Evolutionary conservation across 768 basidiomycete genomes (phyloP).

Genomic region (Trametes punicea): DNA sequence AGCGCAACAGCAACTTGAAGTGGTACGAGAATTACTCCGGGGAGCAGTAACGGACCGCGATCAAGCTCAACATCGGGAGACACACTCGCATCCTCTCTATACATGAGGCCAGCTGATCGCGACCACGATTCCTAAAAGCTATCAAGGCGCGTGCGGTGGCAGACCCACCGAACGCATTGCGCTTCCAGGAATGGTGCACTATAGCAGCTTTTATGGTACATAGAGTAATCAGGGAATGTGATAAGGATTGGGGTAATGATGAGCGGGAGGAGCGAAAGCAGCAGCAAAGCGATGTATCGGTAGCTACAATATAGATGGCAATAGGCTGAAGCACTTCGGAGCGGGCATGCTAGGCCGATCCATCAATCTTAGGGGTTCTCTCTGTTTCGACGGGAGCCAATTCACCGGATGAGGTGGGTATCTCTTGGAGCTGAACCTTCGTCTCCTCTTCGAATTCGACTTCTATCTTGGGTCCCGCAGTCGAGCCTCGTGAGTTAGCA

Average conservation of each 20-base stretch:
- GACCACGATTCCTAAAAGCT: slow-evolving; percentile 29
- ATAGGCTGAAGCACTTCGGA: too few relatives aligned
- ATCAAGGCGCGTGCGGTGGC: not conserved
- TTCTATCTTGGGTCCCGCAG: slow-evolving; percentile 37
- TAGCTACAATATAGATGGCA: slow-evolving; percentile 48
- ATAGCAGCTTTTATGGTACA: too few relatives aligned
- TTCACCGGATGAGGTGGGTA: too few relatives aligned
- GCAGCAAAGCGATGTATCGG: too few relatives aligned
- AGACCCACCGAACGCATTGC: not conserved
- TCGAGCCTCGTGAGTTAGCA: not conserved
- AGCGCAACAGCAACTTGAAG: slow-evolving; percentile 68
- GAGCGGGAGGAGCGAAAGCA: too few relatives aligned
- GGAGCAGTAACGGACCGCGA: slow-evolving; percentile 65
- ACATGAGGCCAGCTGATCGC: not conserved
- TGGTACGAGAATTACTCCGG: slow-evolving; percentile 85
- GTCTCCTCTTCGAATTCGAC: slow-evolving; percentile 35
- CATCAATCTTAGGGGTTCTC: slow-evolving; percentile 8
- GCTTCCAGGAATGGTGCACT: slow-evolving; percentile 3
- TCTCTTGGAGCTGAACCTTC: not conserved
- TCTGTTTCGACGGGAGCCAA: not conserved
- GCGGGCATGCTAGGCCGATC: not conserved
- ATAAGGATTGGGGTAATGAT: too few relatives aligned
- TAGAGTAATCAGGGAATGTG: too few relatives aligned
- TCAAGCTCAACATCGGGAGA: slow-evolving; percentile 71
- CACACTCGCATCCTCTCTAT: not conserved